phyloP scores from a whole-genome alignment of 1,284 basidiomycete species.

The Moniliella sp. region DNA sequence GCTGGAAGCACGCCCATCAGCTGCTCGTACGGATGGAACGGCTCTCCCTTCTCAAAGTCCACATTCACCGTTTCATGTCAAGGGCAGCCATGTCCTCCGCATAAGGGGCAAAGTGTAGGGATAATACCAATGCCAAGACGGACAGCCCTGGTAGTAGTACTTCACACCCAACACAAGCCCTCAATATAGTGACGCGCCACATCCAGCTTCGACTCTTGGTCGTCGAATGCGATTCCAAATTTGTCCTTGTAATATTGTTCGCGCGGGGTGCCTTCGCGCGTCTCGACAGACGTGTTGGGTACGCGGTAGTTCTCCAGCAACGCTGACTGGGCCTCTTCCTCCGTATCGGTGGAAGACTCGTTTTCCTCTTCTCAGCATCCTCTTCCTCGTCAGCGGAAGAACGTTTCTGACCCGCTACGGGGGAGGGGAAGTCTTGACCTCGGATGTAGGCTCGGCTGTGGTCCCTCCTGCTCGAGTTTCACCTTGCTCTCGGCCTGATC shows the following conservation, averaged over 20 bases:
- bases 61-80: constrained; percentile 49
- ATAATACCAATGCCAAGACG: constrained; percentile 98
- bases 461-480: constrained; percentile 4
- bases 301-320: too few species aligned
- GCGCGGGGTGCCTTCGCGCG: too few species aligned
- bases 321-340: too few species aligned
- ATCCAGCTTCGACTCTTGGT: constrained; percentile 54
- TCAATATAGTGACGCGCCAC: constrained; percentile 68
- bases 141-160: constrained; percentile 88
- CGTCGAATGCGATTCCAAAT: constrained; percentile 56
- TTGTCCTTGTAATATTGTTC: constrained; percentile 88
- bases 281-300: too few species aligned
- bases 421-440: constrained; percentile 2
- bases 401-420: too few species aligned
- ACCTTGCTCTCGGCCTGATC: constrained; percentile 5
- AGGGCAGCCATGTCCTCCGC: constrained; percentile 78
- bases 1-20: constrained; percentile 94
- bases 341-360: too few species aligned
- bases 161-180: constrained; percentile 87
- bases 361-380: constrained; percentile 40
- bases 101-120: constrained; percentile 97
- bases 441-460: constrained; percentile 1
- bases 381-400: constrained; percentile 40
- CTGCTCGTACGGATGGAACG: constrained; percentile 91
- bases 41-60: constrained; percentile 53